phyloP scores from a whole-genome alignment of 495 filamentous ascomycete species.

The Aspergillus campestris region DNA sequence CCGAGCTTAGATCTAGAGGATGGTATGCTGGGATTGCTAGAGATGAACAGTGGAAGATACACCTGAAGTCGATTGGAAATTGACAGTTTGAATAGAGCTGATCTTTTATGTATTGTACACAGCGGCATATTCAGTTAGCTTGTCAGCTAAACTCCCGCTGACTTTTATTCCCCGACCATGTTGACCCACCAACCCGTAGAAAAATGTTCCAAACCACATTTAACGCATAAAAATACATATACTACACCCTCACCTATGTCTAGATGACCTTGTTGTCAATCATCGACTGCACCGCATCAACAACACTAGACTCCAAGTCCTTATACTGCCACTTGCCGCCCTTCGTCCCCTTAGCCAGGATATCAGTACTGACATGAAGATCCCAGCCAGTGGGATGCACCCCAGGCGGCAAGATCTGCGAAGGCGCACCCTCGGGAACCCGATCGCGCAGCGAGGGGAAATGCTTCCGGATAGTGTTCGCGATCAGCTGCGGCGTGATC shows the following conservation, averaged over 20 bases:
- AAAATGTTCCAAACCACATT: too few species aligned
- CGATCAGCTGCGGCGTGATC: constrained; percentile 21
- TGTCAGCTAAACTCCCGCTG: too few species aligned
- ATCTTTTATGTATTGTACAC: too few species aligned
- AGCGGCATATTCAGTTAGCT: too few species aligned
- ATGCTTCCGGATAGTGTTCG: constrained; percentile 18
- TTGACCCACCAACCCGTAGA: too few species aligned
- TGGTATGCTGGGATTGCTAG: too few species aligned
- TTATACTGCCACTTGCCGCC: constrained; percentile 15
- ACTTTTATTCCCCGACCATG: too few species aligned
- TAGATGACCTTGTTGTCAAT: constrained; percentile 1
- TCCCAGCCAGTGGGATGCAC: constrained; percentile 25
- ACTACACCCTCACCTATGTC: too few species aligned
- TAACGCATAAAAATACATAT: too few species aligned
- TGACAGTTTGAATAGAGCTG: too few species aligned
- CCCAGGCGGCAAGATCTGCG: constrained; percentile 13
- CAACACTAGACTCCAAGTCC: constrained; percentile 15
- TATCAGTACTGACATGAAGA: constrained; percentile 15
- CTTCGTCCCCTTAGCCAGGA: constrained; percentile 14
- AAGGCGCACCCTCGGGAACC: constrained; percentile 16
- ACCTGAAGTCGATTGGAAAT: neutral
- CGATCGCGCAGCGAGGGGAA: constrained; percentile 18
- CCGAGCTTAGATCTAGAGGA: too few species aligned
- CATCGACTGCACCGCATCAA: constrained; percentile 19
- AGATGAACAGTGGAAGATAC: too few species aligned